Base-by-base conservation (phyloP, 1,284 basidiomycete genomes). In the Melampsora larici-populina region DNA sequence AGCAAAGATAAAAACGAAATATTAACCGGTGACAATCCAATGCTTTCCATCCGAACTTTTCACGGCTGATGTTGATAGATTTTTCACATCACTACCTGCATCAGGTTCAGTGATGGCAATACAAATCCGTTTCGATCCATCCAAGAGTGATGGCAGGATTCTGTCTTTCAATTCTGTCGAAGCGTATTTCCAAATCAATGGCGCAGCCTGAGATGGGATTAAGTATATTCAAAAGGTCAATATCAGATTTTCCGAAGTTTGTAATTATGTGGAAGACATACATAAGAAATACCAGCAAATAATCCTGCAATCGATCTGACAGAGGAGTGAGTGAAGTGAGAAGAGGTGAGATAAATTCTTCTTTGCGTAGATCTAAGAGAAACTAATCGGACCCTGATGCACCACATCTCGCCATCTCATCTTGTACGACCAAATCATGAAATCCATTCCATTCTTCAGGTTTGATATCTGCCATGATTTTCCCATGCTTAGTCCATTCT, bases 101-200 rank as follows among this genome's bases (percentile, higher is more conserved):
- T 75, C 40, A 13, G 80, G 80, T 60, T 81, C 81, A 8, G 81
- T 81, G 24, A 77, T 77, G 8, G 74, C 62, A 29, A 77, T 77
- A 18, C 74, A 77, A 0, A 55, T 69, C 31, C 74, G 60, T 51
- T 77, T 77, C 31, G 66, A 60, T 26, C 74, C 74, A 62, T 69
- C 60, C 58, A 77, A 33, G 43, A 77, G 46, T 8, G 48, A 51
- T 11, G 74, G 66, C 51, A 77, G 46, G 4, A 77, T 15, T 48
- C 55, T 60, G 18, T 69, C 51, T 11, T 62, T 49, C 6, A 77
- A 40, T 33, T 68, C 65, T 62, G n/a, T 11, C 6, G 74, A 77
- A 21, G 51, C 74, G 43, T 69, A 77, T 63, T 77, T 77, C 74
- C 74, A 77, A 31, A 77, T 77, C 26, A 80, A 79, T 15, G 81